Evolutionary conservation across 768 basidiomycete species (phyloP), one percentile per base, ranked within the genome.

Genomic region (Leucosporidium scottii): DNA sequence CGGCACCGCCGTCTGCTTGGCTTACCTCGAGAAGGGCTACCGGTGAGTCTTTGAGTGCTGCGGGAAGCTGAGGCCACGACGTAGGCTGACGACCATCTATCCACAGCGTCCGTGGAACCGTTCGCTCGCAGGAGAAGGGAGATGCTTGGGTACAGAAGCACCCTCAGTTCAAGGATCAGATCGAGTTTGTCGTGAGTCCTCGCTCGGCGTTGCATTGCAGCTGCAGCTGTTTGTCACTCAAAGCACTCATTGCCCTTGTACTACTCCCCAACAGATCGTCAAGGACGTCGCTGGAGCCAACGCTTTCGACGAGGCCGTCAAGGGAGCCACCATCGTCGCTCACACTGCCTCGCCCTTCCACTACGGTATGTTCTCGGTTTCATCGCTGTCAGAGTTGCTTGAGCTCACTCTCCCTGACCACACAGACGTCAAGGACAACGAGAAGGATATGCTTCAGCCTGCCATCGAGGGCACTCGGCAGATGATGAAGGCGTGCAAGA

Each of bases 281-380:
- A 81, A 84, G 59, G 89, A 93, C 74, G 86, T 91, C 66, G 80
- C 80, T 0, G 30, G 18, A 0, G 49, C 66, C 4, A 84, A 84
- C 10, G 88, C 86, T 1, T 93, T 90, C 67, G 89, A 91, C 75
- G 85, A 88, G 59, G 88, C 85, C 1, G 87, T 91, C 67, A 84
- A 86, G 76, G 88, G 83, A 1, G 85, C 91, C 7, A 84, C 87
- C 65, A 87, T 82, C 0, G 84, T 92, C 61, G 83, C 80, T 47
- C 89, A 89, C 74, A 84, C 82, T 3, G 87, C 87, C 0, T 87
- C 86, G 2, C 87, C 87, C 0, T 82, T 85, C 72, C 78, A 81
- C 61, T 64, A 79, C 20, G 77, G 13, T 23, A 15, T 6, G 13
- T 23, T 7, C 6, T 39, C 39, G 20, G 23, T 28, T 34, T 30